Evolutionary conservation across 2,329 filamentous ascomycete species (phyloP).

Genomic region (Cercospora brassicicola): DNA sequence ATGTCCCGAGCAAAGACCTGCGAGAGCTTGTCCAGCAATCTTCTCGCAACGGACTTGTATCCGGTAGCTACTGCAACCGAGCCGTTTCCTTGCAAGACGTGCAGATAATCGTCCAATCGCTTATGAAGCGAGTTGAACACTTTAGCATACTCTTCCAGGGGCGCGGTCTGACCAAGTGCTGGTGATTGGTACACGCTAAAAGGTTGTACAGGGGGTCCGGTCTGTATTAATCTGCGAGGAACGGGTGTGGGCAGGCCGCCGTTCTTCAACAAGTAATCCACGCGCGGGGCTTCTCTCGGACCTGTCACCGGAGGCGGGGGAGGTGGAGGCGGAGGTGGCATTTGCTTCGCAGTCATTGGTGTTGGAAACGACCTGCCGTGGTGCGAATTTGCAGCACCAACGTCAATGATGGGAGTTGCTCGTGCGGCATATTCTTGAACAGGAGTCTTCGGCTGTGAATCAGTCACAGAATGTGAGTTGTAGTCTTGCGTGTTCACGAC

Average conservation of each 20-base stretch:
- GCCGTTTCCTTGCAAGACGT: slow-evolving; percentile 77
- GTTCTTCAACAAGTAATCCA: slow-evolving; percentile 89
- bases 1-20: slow-evolving; percentile 93
- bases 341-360: slow-evolving; percentile 31
- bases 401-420: slow-evolving; percentile 44
- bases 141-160: slow-evolving; percentile 42
- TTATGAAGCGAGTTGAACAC: slow-evolving; percentile 82
- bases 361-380: slow-evolving; percentile 42
- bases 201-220: slow-evolving; percentile 57
- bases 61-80: slow-evolving; percentile 94
- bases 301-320: slow-evolving; percentile 69
- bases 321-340: slow-evolving; percentile 63
- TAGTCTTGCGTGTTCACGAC: slow-evolving; percentile 38
- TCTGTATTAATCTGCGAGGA: slow-evolving; percentile 70
- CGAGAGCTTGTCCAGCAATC: slow-evolving; percentile 84
- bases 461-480: slow-evolving; percentile 44
- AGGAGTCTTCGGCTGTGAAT: slow-evolving; percentile 51
- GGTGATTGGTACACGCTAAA: slow-evolving; percentile 63
- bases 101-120: slow-evolving; percentile 80
- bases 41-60: slow-evolving; percentile 88
- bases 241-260: slow-evolving; percentile 74
- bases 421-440: slow-evolving; percentile 41
- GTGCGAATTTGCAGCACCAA: slow-evolving; percentile 47
- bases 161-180: slow-evolving; percentile 39
- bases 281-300: slow-evolving; percentile 70